A percentile compares a stretch with the other conserved stretches of the same genome.
Conservation (phyloP, 2,329 filamentous ascomycete species). For the Madurella fahalii region DNA sequence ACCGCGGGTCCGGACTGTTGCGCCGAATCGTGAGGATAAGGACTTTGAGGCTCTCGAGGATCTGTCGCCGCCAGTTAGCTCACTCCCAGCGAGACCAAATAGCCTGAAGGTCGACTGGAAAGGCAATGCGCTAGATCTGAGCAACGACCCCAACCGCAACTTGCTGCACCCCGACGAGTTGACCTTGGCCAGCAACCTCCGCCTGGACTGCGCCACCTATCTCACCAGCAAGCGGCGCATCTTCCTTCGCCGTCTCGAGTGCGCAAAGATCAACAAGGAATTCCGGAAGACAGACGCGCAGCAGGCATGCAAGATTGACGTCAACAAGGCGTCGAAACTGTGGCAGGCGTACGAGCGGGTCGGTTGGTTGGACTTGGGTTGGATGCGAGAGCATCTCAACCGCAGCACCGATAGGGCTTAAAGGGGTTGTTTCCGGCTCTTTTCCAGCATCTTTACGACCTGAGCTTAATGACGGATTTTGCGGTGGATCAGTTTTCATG, state of each 20-base stretch:
- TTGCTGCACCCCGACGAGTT: constrained; percentile 77
- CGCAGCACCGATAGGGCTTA: constrained; percentile 62
- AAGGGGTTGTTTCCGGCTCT: constrained; percentile 4
- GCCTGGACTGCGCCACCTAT: constrained; percentile 83
- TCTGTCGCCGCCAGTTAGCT: constrained; percentile 64
- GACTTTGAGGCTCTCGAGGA: constrained; percentile 70
- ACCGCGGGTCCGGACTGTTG: constrained; percentile 48
- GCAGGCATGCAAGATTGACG: constrained; percentile 95
- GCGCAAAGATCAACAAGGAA: constrained; percentile 66
- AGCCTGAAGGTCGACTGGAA: constrained; percentile 85
- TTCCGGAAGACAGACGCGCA: constrained; percentile 95
- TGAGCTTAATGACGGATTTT: not conserved
- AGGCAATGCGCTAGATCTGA: constrained; percentile 71
- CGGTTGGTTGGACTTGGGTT: constrained; percentile 65
- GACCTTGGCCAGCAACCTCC: constrained; percentile 69
- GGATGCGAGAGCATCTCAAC: constrained; percentile 34
- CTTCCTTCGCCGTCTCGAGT: constrained; percentile 71
- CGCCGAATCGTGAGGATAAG: constrained; percentile 74
- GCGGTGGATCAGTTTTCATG: not conserved
- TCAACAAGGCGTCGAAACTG: constrained; percentile 93
- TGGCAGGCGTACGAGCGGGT: constrained; percentile 87
- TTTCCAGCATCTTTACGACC: not conserved
- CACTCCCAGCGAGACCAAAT: constrained; percentile 63
- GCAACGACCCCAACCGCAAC: constrained; percentile 62
- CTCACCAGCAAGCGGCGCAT: constrained; percentile 90